These are phyloP conservation scores for Hyphopichia khmerensis DNA, from an alignment of 1,139 yeast species.

Conservation along the genomic window DNA sequence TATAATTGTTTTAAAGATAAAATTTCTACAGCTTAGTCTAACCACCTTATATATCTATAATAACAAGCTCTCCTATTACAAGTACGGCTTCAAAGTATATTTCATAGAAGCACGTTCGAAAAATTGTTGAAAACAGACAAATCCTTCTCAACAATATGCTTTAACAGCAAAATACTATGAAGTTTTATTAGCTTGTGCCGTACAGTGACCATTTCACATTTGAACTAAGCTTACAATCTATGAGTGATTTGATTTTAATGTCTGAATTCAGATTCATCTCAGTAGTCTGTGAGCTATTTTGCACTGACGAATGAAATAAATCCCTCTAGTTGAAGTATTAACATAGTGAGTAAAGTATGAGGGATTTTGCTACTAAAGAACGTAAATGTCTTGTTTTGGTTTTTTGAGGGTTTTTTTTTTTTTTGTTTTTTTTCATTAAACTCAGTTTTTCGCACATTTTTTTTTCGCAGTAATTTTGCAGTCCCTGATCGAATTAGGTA, in stretches of 20 bases:
- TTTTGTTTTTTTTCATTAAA: not conserved
- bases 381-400: not conserved
- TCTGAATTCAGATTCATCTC: not conserved
- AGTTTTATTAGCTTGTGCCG: not conserved
- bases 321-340: not conserved
- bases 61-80: too few species aligned
- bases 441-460: too few species aligned
- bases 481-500: too few species aligned
- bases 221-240: not conserved
- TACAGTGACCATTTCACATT: not conserved
- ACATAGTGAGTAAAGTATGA: not conserved
- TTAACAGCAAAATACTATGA: too few species aligned
- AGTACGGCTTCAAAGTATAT: too few species aligned
- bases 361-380: not conserved
- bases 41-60: too few species aligned
- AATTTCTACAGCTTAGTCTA: not conserved
- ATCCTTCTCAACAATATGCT: too few species aligned
- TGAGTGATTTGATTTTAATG: not conserved
- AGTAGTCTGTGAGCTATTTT: not conserved
- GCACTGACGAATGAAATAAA: not conserved
- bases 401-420: not conserved
- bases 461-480: too few species aligned
- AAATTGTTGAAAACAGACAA: too few species aligned
- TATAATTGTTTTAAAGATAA: not conserved
- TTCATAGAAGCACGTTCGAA: too few species aligned